Evolutionary conservation across 108 stramenopile species (phyloP).

Genomic region (Conticribra guillardii): DNA sequence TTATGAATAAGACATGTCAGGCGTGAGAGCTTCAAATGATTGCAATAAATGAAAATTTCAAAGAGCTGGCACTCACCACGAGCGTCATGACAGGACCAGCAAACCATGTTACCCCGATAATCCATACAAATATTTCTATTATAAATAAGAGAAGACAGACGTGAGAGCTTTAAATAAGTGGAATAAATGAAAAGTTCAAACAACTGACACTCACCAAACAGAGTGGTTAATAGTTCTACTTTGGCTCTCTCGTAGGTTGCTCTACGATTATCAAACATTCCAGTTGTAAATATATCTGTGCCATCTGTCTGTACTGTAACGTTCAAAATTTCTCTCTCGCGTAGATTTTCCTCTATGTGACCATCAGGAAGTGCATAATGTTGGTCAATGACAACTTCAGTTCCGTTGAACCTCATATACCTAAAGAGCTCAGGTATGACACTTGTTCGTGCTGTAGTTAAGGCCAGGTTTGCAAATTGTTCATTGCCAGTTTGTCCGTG

Average conservation of each 20-base stretch:
- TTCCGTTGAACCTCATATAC: slow-evolving; percentile 34
- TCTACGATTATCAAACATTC: slow-evolving; percentile 52
- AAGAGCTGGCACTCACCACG: slow-evolving; percentile 31
- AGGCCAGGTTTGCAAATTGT: slow-evolving; percentile 38
- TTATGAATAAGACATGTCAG: neutral
- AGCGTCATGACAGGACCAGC: slow-evolving; percentile 72
- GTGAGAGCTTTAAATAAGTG: neutral
- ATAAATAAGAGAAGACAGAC: slow-evolving; percentile 48
- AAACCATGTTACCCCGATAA: slow-evolving; percentile 76
- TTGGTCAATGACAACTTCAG: slow-evolving; percentile 21
- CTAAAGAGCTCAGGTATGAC: slow-evolving; percentile 59
- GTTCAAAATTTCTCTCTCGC: slow-evolving; percentile 63
- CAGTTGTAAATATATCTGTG: slow-evolving; percentile 32
- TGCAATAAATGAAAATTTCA: too few relatives aligned
- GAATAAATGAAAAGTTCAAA: neutral
- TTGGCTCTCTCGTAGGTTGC: slow-evolving; percentile 28
- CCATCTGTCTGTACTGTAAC: slow-evolving; percentile 38
- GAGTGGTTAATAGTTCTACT: slow-evolving; percentile 51
- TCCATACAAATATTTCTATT: slow-evolving; percentile 73
- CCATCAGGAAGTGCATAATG: slow-evolving; percentile 22
- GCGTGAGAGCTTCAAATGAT: too few relatives aligned
- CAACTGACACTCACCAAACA: slow-evolving; percentile 36
- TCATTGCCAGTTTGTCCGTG: slow-evolving; percentile 37
- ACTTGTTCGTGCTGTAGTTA: slow-evolving; percentile 62
- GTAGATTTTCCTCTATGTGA: slow-evolving; percentile 32